phyloP scores from a whole-genome alignment of 192 early-diverging fungal species.

The Pilaira anomala region DNA sequence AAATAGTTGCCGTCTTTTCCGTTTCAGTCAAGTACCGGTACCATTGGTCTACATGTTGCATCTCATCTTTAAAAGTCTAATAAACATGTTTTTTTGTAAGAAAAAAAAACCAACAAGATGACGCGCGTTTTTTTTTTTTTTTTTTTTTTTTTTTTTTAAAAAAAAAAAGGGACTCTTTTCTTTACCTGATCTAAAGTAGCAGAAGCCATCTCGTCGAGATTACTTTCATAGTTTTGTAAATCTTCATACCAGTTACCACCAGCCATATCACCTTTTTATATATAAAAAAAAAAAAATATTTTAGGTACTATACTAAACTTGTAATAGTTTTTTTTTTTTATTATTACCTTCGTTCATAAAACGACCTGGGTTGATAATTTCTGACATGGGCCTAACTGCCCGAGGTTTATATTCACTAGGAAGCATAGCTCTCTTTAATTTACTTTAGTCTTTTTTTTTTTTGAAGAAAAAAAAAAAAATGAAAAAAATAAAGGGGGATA shows the following conservation, averaged over 20 bases:
- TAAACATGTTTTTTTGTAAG: neutral
- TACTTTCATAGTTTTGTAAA: conserved; percentile 86
- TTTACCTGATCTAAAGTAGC: conserved; percentile 65
- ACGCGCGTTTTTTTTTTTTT: neutral
- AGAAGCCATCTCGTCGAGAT: conserved; percentile 90
- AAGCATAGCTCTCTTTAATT: conserved; percentile 8
- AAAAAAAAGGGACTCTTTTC: neutral
- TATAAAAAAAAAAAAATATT: neutral
- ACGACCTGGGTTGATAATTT: conserved; percentile 18
- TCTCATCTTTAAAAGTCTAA: conserved; percentile 80
- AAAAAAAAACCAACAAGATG: neutral
- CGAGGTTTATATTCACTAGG: conserved; percentile 17
- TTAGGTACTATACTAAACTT: no score
- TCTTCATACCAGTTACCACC: conserved; percentile 95
- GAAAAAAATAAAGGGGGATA: no score
- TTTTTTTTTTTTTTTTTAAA: neutral
- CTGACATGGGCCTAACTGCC: conserved; percentile 24
- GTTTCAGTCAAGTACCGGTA: conserved; percentile 86
- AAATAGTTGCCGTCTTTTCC: conserved; percentile 88
- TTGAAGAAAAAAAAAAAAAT: no score
- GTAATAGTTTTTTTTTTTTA: neutral
- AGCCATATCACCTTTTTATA: conserved; percentile 55
- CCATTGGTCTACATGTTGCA: conserved; percentile 95
- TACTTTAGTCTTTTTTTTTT: neutral
- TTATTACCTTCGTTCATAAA: conserved; percentile 20